Evolutionary conservation across 139 green algal species (phyloP).

Genomic region (Asterochloris erici): DNA sequence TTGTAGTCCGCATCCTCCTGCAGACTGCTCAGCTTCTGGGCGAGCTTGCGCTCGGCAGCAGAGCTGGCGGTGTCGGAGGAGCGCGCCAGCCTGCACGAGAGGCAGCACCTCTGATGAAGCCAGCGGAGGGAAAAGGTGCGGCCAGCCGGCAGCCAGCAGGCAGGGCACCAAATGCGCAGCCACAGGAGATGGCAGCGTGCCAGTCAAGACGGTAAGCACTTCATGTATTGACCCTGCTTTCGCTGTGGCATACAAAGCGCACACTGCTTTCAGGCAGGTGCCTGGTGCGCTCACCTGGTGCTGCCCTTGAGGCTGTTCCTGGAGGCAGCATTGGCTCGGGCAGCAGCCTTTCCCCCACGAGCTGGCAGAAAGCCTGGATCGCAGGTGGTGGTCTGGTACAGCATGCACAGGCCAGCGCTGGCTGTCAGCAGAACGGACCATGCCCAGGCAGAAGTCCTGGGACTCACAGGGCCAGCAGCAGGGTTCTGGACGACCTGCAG

Average conservation of each 20-base stretch:
- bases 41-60: background rate
- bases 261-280: background rate
- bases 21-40: background rate
- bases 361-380: constrained; percentile 73
- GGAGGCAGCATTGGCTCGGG: too few relatives aligned
- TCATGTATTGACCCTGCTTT: too few relatives aligned
- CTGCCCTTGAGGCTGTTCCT: constrained; percentile 3
- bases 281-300: background rate
- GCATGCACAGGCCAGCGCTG: constrained; percentile 53
- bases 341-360: background rate
- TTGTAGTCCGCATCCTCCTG: background rate
- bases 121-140: too few relatives aligned
- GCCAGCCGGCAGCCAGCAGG: too few relatives aligned
- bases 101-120: background rate
- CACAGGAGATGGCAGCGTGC: too few relatives aligned
- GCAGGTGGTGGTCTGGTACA: constrained; percentile 71
- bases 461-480: constrained; percentile 8
- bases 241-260: too few relatives aligned
- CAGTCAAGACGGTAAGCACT: too few relatives aligned
- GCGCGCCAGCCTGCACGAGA: background rate
- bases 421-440: constrained; percentile 37
- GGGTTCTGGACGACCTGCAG: constrained; percentile 31
- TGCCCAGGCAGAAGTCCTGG: constrained; percentile 17
- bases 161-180: too few relatives aligned
- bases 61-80: background rate